Percentiles rank a stretch among this genome's conserved stretches.
phyloP scores from a whole-genome alignment of 1,284 basidiomycete species.

The Taiwanofungus camphoratus region DNA sequence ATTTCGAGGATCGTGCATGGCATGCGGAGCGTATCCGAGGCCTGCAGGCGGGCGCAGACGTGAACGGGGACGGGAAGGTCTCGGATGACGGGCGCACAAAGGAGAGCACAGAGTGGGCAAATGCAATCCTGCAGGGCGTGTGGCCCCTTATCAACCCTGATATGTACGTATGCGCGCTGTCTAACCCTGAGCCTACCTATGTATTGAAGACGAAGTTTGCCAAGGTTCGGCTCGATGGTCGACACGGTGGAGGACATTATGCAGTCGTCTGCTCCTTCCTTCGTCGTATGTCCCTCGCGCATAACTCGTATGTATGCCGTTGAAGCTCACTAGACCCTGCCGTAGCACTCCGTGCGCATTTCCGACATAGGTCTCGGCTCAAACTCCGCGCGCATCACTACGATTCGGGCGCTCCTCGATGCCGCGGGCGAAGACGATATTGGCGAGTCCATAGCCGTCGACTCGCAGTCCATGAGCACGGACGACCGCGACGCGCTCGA shows the following conservation, averaged over 20 bases:
- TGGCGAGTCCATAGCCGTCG: slow-evolving; percentile 16
- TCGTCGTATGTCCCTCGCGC: slow-evolving; percentile 25
- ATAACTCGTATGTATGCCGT: not conserved
- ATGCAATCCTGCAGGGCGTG: slow-evolving; percentile 29
- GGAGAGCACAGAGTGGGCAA: slow-evolving; percentile 37
- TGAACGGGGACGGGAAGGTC: slow-evolving; percentile 27
- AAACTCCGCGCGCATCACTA: slow-evolving; percentile 31
- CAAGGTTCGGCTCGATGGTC: slow-evolving; percentile 28
- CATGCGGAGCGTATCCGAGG: slow-evolving; percentile 34
- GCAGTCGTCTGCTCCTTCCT: slow-evolving; percentile 33
- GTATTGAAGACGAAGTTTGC: not conserved
- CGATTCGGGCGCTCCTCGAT: slow-evolving; percentile 32
- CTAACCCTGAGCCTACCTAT: not conserved
- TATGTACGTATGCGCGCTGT: slow-evolving; percentile 17
- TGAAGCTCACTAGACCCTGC: not conserved
- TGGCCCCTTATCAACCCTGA: slow-evolving; percentile 37
- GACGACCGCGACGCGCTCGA: slow-evolving; percentile 23
- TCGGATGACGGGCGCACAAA: slow-evolving; percentile 27
- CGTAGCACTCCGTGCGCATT: slow-evolving; percentile 32
- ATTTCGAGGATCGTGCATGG: slow-evolving; percentile 32
- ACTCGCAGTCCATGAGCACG: slow-evolving; percentile 15
- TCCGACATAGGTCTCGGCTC: slow-evolving; percentile 31
- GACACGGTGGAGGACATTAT: slow-evolving; percentile 39
- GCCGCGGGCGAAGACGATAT: slow-evolving; percentile 10
- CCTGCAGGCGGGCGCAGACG: slow-evolving; percentile 27